Base-by-base conservation (phyloP, 2,329 filamentous ascomycete species). In the Fusarium fujikuroi region DNA sequence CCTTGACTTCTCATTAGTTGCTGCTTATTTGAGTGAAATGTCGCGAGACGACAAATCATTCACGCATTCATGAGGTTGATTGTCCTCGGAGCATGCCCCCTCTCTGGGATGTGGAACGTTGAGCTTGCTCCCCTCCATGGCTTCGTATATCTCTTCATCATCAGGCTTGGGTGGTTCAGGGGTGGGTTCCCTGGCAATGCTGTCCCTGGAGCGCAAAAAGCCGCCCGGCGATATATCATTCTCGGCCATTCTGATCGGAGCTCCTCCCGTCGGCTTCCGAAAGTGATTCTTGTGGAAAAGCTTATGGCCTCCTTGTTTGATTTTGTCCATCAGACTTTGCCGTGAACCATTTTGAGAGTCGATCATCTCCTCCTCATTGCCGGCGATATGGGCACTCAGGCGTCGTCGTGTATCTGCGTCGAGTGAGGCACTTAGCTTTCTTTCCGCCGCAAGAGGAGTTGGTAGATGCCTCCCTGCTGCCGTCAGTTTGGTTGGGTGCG, bases 61-160 rank as follows among this genome's bases (percentile, higher is more conserved):
- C 43, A 75, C 74, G 36, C 79, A 82, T 11, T 77, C 56, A 49
- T 82, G 80, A 21, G 80, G 80, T 40, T 70, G 69, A 39, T 78
- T 71, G 39, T 82, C 81, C 60, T 82, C 81, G 10, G 80, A 82
- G 50, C 81, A 82, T 14, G 72, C 75, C 19, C 63, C 57, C 15
- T 71, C 63, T 44, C 68, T 67, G n/a, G 67, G 53, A 18, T 60
- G 66, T 28, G 52, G 52, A 14, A 46, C 47, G 1, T 63, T 47
- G 21, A 69, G 60, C 34, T 69, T 76, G 23, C 74, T 72, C 19
- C 71, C 74, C 5, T 74, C 75, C 64, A 79, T 71, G 6, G 75
- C 75, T 36, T 78, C 75, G 23, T 78, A 74, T 39, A 78, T 77
- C 14, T 75, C 72, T 36, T 62, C 59, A 15, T 11, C 63, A 47